Conservation (phyloP, 108 stramenopile genomes). For the Ochromonas danica region DNA sequence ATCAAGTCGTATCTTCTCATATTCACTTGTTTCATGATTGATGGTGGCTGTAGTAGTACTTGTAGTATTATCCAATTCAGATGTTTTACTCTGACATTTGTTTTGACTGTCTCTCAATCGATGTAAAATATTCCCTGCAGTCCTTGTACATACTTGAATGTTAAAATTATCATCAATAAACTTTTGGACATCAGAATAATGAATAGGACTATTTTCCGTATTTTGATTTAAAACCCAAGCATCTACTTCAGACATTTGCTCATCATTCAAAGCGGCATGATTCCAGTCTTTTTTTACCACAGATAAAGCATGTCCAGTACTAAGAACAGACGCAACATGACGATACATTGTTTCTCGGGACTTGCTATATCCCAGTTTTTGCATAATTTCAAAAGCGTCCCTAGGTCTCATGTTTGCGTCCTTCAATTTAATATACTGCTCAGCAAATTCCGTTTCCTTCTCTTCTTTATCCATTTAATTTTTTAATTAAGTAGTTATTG, state of each 20-base stretch:
- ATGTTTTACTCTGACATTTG: not conserved
- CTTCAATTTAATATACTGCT: too few relatives aligned
- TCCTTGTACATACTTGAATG: not conserved
- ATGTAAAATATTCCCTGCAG: not conserved
- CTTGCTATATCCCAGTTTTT: not conserved
- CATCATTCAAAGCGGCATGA: not conserved
- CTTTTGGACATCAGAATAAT: conserved; percentile 10
- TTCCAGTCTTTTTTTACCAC: not conserved
- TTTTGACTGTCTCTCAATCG: not conserved
- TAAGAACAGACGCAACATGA: not conserved
- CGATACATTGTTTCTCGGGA: not conserved
- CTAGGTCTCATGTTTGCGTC: too few relatives aligned
- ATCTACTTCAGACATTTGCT: not conserved
- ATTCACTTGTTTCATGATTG: too few relatives aligned
- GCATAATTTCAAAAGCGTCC: too few relatives aligned
- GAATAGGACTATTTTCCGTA: not conserved
- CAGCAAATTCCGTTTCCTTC: too few relatives aligned
- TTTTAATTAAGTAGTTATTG: too few relatives aligned
- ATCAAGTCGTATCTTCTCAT: too few relatives aligned
- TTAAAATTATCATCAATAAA: not conserved
- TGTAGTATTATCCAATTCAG: too few relatives aligned
- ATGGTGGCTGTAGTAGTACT: too few relatives aligned
- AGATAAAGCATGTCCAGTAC: conserved; percentile 17
- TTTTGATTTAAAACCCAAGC: conserved; percentile 2
- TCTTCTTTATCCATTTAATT: too few relatives aligned